phyloP scores from a whole-genome alignment of 2,329 filamentous ascomycete species.

The Leptosphaerulina australis region DNA sequence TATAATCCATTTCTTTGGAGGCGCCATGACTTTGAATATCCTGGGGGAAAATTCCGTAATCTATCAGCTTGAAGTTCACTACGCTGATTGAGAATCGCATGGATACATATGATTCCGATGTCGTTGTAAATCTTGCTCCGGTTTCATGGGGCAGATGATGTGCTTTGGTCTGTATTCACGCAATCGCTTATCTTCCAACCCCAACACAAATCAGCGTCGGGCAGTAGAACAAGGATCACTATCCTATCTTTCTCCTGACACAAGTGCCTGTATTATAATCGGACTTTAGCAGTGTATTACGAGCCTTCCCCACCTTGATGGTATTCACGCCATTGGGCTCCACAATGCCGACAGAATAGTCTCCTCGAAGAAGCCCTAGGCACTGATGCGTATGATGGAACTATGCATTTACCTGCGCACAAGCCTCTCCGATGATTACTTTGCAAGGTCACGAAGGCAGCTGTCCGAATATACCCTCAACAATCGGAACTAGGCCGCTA shows the following conservation, averaged over 20 bases:
- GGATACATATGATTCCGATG: conserved; percentile 25
- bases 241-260: conserved; percentile 10
- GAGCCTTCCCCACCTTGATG: conserved; percentile 7
- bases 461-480: conserved; percentile 4
- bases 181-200: conserved; percentile 32
- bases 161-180: conserved; percentile 36
- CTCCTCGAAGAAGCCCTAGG: conserved; percentile 20
- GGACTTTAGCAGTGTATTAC: conserved; percentile 4
- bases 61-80: conserved; percentile 11
- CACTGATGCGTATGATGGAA: conserved; percentile 2
- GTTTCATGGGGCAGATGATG: conserved; percentile 34
- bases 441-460: conserved; percentile 12
- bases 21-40: conserved; percentile 25
- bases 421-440: conserved; percentile 3
- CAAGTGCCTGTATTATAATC: conserved; percentile 14
- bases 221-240: conserved; percentile 4
- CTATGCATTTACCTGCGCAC: conserved; percentile 5
- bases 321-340: conserved; percentile 30
- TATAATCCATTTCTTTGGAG: conserved; percentile 49
- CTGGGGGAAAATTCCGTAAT: conserved; percentile 25
- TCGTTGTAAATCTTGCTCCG: conserved; percentile 23
- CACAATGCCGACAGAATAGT: conserved; percentile 29
- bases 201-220: conserved; percentile 16
- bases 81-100: conserved; percentile 3
- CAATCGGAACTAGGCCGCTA: background rate